Base-by-base conservation (phyloP, 305 asterid genomes). In the Fraxinus sp. region DNA sequence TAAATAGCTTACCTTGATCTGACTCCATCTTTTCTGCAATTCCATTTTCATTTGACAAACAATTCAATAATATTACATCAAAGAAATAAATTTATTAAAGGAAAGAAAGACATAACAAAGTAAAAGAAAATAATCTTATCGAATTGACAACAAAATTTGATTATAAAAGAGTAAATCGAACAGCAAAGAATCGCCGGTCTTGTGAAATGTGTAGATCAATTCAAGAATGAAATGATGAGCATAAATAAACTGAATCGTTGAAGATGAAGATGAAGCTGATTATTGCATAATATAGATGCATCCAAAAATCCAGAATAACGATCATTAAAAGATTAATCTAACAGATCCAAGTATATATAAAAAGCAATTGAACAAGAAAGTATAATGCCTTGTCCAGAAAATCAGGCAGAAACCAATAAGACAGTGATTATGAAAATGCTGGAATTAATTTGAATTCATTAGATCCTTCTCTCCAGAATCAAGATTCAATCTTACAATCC, bases 391-490 rank as follows among this genome's bases (percentile, higher is more conserved):
- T 89, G 86, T 85, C 89, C 88, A 77, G 89, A 85, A 84, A 88
- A 89, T 89, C 89, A 82, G 85, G 87, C 92, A 90, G 90, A 81
- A 89, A 83, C 62, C 57, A 88, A 90, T 79, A 86, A 79, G 83
- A 74, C 79, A 85, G 84, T 80, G 93, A 90, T 89, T 89, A 87
- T 85, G 77, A 85, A 86, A 83, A 84, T 82, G 91, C 88, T 81
- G 91, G 90, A 88, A 87, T 86, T 81, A 84, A 85, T 85, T 81
- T 72, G 80, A 85, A 85, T 84, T 76, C 90, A 90, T 86, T 84
- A 89, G 96, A 89, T 92, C 94, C 93, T 87, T 86, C 89, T 86
- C 85, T 90, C 92, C 88, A 82, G 90, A 77, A 85, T 86, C 66
- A 77, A 80, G 91, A 84, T 89, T 84, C 93, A 90, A 87, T 84